Base-by-base conservation (phyloP, 2,329 filamentous ascomycete species). In the Ceratocystis papillata region DNA sequence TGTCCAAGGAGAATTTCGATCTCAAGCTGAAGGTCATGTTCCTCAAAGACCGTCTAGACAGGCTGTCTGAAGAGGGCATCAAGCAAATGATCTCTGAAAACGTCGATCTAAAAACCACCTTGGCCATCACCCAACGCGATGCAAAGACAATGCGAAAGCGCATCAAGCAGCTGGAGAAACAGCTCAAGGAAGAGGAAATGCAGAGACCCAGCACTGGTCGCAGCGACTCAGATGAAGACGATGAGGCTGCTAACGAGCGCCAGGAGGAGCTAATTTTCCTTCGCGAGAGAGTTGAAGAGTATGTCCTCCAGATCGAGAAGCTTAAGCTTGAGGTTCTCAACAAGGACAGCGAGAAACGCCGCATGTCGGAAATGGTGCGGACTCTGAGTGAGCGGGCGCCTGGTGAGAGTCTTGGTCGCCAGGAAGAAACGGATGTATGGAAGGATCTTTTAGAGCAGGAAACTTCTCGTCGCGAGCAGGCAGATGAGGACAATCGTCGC, bases 71-170 rank as follows among this genome's bases (percentile, higher is more conserved):
- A 74, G 93, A 97, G 76, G 91, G 92, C 69, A 87, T 99, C 74
- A 96, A 96, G 77, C 93, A 96, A 74, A 95, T 96, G 87, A 96
- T 97, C 71, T 91, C 90, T 57, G 93, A 96, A 75, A 99, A 96
- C 72, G 93, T 97, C 3, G 91, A 96, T 73, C 82, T 97, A 62
- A 94, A 95, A 75, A 96, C 93, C 0, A 90, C 89, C 68, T 83
- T 96, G 57, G 86, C 93, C 2, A 89, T 94, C 45, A 81, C 94
- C 67, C 90, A 96, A 75, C 90, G 95, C 69, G 94, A 99, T 72
- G 94, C 90, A 73, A 94, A 95, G 74, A 81, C 86, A 22, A 76
- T 97, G 66, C 86, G 90, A 25, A 86, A 88, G 69, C 87, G 88
- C 70, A 82, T 96, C 67, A 89, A 92, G 72, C 91, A 96, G 71